Base-by-base conservation (phyloP, 345 rosid species). In the Rhizophora mangle region DNA sequence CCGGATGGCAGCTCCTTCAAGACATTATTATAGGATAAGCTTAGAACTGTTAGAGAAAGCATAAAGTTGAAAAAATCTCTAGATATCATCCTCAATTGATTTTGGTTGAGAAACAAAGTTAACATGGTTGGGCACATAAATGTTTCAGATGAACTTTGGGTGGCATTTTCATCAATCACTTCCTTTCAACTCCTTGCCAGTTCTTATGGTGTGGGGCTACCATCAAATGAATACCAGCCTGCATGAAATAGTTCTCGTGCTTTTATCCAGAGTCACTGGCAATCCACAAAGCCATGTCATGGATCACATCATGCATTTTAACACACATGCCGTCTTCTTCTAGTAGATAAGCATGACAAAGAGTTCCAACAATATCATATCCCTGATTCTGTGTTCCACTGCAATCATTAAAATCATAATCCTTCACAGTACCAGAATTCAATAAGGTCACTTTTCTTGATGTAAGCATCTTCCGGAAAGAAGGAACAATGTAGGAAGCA, bases 271-370 rank as follows among this genome's bases (percentile, higher is more conserved):
- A 19, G 15, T 61, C 39, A 16, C 39, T 24, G 5, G 70, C 74
- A 47, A 81, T 63, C 89, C 82, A 79, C 21, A 85, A 36, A 32
- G 81, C 75, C 85, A 81, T 70, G 29, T 77, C 80, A 0, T 80
- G 78, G 1, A 85, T 63, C 18, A 83, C 69, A 59, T 75, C 80
- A 68, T 81, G 86, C 82, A 85, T 74, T 56, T 76, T 79, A 0
- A 85, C 76, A 22, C 3, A 0, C 1, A 1, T 1, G 1, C 43
- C 57, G 5, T 24, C 24, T 24, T 31, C 60, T 34, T 81, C 76
- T 66, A 83, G 51, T 11, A 85, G 57, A 66, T 76, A 65, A 0
- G 78, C 72, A 29, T 6, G 31, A 27, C 61, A 5, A 6, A 84
- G 81, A 34, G 20, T 64, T 15, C 77, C 72, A 13, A 82, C 34